Conservation (phyloP, 2,329 filamentous ascomycete genomes). For the Tympanopsis confertula region DNA sequence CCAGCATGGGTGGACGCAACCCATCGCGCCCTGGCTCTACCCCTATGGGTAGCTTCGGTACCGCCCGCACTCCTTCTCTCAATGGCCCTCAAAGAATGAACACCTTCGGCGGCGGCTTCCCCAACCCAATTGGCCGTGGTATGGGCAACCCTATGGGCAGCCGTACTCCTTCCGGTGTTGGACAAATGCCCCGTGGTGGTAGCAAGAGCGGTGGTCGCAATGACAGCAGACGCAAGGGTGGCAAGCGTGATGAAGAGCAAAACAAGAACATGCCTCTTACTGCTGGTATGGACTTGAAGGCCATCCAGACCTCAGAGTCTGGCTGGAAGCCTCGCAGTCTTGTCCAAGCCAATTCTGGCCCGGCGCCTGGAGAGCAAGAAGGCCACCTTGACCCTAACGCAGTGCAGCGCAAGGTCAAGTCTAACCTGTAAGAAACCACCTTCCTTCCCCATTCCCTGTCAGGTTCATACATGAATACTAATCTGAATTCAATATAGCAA, state of each 20-base stretch:
- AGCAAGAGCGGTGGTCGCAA: constrained; percentile 49
- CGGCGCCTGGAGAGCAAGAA: constrained; percentile 26
- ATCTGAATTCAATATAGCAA: too few relatives aligned
- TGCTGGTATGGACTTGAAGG: constrained; percentile 68
- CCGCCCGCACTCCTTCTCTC: constrained; percentile 5
- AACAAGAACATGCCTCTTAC: constrained; percentile 89
- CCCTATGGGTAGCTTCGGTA: constrained; percentile 62
- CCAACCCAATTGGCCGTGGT: constrained; percentile 21
- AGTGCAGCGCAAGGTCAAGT: constrained; percentile 98
- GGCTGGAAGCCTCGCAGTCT: constrained; percentile 87
- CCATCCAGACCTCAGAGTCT: constrained; percentile 56
- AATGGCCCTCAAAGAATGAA: too few relatives aligned
- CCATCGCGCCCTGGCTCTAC: constrained; percentile 38
- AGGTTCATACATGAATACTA: too few relatives aligned
- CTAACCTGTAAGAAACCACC: too few relatives aligned
- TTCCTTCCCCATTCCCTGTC: too few relatives aligned
- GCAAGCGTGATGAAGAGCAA: constrained; percentile 53
- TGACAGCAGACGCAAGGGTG: constrained; percentile 49
- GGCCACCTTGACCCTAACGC: constrained; percentile 73
- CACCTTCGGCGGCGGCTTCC: neutral
- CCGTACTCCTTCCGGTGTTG: constrained; percentile 25
- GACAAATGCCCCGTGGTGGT: neutral
- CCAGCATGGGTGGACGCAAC: constrained; percentile 33
- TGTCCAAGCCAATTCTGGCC: constrained; percentile 25
- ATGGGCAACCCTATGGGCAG: constrained; percentile 41